phyloP scores from a whole-genome alignment of 2,329 filamentous ascomycete genomes.

The Thermothelomyces thermophilus region DNA sequence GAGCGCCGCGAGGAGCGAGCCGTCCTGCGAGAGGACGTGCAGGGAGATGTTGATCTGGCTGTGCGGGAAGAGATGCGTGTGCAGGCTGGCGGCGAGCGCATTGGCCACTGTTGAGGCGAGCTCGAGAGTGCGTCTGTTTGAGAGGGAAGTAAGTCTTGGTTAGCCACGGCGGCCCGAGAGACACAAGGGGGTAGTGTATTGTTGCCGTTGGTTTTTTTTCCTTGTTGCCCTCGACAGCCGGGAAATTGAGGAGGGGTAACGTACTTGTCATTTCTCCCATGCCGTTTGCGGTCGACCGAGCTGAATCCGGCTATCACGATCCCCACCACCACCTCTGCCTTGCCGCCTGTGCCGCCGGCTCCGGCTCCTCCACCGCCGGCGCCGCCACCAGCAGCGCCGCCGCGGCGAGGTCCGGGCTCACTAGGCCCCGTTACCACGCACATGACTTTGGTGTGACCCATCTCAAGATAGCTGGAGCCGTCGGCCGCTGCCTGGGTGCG shows the following conservation, averaged over 20 bases:
- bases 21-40: constrained; percentile 84
- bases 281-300: constrained; percentile 74
- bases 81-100: constrained; percentile 69
- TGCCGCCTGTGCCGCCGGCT: constrained; percentile 23
- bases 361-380: constrained; percentile 28
- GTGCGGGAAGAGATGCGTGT: constrained; percentile 85
- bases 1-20: constrained; percentile 79
- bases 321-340: constrained; percentile 69
- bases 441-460: constrained; percentile 96
- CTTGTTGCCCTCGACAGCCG: too few relatives aligned
- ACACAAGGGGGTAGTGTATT: too few relatives aligned
- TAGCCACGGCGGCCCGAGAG: not conserved
- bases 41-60: constrained; percentile 76
- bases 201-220: too few relatives aligned
- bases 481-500: constrained; percentile 88
- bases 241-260: constrained; percentile 23
- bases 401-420: constrained; percentile 50
- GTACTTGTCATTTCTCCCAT: constrained; percentile 71
- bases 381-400: constrained; percentile 38
- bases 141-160: not conserved
- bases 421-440: constrained; percentile 83
- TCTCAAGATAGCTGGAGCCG: constrained; percentile 87
- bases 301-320: constrained; percentile 84
- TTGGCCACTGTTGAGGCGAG: constrained; percentile 72
- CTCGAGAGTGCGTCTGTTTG: constrained; percentile 65